These are phyloP conservation scores for Aspergillus carlsbadensis DNA, from an alignment of 495 filamentous ascomycete species.

Conservation along the genomic window DNA sequence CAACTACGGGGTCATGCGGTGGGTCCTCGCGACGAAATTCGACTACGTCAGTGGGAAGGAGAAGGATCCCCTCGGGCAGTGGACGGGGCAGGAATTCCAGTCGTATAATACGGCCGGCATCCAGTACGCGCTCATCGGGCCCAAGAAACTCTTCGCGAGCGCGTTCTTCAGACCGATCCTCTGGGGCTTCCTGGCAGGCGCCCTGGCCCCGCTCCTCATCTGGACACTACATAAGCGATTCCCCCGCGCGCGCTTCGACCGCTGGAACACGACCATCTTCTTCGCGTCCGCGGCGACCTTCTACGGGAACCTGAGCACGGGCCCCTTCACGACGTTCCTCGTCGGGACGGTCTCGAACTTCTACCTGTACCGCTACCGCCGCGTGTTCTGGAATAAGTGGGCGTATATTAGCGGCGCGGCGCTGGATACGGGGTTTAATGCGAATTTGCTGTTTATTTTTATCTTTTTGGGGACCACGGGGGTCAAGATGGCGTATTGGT, in stretches of 20 bases:
- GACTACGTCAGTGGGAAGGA: slow-evolving; percentile 52
- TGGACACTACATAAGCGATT: slow-evolving; percentile 49
- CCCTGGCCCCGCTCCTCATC: slow-evolving; percentile 44
- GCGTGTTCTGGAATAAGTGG: slow-evolving; percentile 56
- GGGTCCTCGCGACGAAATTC: slow-evolving; percentile 48
- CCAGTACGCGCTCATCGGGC: slow-evolving; percentile 57
- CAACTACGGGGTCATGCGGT: slow-evolving; percentile 46
- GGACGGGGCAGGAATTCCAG: slow-evolving; percentile 51
- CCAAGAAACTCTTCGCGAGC: slow-evolving; percentile 50
- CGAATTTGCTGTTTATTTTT: slow-evolving; percentile 57
- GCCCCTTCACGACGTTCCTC: slow-evolving; percentile 54
- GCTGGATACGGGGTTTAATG: slow-evolving; percentile 58
- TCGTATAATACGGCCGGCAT: slow-evolving; percentile 49
- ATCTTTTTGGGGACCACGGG: slow-evolving; percentile 54
- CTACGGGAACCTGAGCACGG: slow-evolving; percentile 47
- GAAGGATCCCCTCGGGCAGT: slow-evolving; percentile 53
- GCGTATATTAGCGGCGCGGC: slow-evolving; percentile 57
- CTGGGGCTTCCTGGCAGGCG: slow-evolving; percentile 56
- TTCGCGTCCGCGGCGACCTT: slow-evolving; percentile 34
- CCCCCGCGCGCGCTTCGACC: slow-evolving; percentile 48
- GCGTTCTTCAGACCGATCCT: slow-evolving; percentile 50
- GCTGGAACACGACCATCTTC: slow-evolving; percentile 60
- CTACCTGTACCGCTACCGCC: slow-evolving; percentile 49
- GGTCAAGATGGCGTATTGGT: slow-evolving; percentile 57
- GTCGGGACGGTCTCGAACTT: slow-evolving; percentile 58